A percentile compares a stretch with the other conserved stretches of the same genome.
Evolutionary conservation across 306 rosid genomes (phyloP).

Genomic region (Alnus rubra): DNA sequence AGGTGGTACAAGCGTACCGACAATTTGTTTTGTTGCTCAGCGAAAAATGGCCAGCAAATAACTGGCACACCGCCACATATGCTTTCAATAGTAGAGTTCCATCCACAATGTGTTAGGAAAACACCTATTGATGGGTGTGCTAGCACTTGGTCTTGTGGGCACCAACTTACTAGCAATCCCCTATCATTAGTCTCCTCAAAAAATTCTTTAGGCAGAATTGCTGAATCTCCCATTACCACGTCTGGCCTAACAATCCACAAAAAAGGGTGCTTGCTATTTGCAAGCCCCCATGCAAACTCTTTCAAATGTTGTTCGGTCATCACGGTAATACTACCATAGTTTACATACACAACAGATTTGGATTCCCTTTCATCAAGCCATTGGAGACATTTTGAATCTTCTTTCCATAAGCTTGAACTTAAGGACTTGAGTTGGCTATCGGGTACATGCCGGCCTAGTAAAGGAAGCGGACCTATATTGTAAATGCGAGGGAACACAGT

Average conservation of each 20-base stretch:
- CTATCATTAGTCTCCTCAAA: slow-evolving; percentile 38
- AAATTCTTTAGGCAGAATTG: slow-evolving; percentile 30
- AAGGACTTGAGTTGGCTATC: slow-evolving; percentile 25
- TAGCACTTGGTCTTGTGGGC: slow-evolving; percentile 43
- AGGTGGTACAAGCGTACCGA: slow-evolving; percentile 36
- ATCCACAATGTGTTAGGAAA: slow-evolving; percentile 54
- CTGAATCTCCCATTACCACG: slow-evolving; percentile 34
- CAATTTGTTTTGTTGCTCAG: slow-evolving; percentile 51
- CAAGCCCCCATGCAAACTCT: slow-evolving; percentile 59
- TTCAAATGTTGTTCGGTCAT: slow-evolving; percentile 35
- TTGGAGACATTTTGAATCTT: slow-evolving; percentile 34
- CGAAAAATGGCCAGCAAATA: slow-evolving; percentile 66
- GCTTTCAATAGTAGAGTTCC: slow-evolving; percentile 51
- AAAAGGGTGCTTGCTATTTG: slow-evolving; percentile 42
- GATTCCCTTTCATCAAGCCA: slow-evolving; percentile 43
- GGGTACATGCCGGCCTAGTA: slow-evolving; percentile 26
- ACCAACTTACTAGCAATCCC: slow-evolving; percentile 46
- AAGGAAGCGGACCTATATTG: slow-evolving; percentile 44
- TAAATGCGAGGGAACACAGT: slow-evolving; percentile 41
- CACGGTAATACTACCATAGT: slow-evolving; percentile 40
- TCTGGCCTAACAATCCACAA: slow-evolving; percentile 53
- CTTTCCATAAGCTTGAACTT: slow-evolving; percentile 43
- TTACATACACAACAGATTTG: slow-evolving; percentile 42
- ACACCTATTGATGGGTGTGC: slow-evolving; percentile 46
- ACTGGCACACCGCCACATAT: slow-evolving; percentile 43